Percentiles rank a stretch among this genome's conserved stretches.
These are phyloP conservation scores for Scedosporium boydii DNA, from an alignment of 2,329 filamentous ascomycete species.

Conservation along the genomic window DNA sequence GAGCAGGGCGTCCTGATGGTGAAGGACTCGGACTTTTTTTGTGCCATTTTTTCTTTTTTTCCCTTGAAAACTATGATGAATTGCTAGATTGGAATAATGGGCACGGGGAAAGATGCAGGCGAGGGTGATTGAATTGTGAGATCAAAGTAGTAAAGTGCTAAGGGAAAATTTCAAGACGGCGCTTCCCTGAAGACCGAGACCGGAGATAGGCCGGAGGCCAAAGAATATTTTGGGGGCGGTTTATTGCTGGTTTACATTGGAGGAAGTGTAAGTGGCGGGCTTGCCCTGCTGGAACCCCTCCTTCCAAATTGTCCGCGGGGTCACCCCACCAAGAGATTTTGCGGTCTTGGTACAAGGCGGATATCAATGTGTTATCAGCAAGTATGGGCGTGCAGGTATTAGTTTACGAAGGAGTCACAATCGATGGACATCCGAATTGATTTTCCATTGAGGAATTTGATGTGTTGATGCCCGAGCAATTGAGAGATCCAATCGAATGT, in stretches of 20 bases:
- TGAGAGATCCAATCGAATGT: too few relatives aligned
- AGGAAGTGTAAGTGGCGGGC: background rate
- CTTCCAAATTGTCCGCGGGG: too few relatives aligned
- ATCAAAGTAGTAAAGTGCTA: background rate
- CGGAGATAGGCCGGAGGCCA: background rate
- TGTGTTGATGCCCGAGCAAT: too few relatives aligned
- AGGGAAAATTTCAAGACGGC: background rate
- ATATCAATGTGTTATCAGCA: background rate
- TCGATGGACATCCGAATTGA: too few relatives aligned
- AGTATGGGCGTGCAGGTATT: too few relatives aligned
- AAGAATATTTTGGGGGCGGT: background rate
- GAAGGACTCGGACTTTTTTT: constrained; percentile 46
- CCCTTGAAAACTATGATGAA: too few relatives aligned
- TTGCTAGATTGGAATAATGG: background rate
- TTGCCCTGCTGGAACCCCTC: background rate
- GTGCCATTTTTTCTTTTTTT: background rate
- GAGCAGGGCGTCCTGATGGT: constrained; percentile 80
- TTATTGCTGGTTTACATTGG: background rate
- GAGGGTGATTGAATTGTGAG: background rate
- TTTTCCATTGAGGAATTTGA: too few relatives aligned
- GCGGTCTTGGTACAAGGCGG: background rate
- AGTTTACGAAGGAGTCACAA: too few relatives aligned
- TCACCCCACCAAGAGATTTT: background rate
- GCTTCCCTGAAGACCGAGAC: background rate
- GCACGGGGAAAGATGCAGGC: background rate